phyloP scores from a whole-genome alignment of 495 filamentous ascomycete species.

The Polyplosphaeria fusca region DNA sequence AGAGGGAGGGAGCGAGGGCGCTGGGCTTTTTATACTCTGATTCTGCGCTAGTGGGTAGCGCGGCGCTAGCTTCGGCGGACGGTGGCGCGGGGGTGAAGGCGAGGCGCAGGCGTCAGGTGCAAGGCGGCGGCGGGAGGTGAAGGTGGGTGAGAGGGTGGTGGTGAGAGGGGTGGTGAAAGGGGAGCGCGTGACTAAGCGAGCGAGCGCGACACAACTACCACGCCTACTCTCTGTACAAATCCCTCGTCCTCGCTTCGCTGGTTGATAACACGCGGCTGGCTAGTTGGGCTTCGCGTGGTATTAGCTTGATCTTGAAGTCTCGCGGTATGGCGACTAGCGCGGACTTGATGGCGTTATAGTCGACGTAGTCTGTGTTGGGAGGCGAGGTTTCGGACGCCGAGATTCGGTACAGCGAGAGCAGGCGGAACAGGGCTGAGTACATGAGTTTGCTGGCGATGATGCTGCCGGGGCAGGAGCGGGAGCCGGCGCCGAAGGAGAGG shows the following conservation, averaged over 20 bases:
- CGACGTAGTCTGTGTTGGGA: slow-evolving; percentile 57
- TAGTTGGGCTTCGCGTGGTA: slow-evolving; percentile 44
- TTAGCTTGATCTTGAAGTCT: slow-evolving; percentile 52
- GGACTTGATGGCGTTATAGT: slow-evolving; percentile 56
- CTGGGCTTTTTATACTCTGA: too few species aligned
- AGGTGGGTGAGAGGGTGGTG: too few species aligned
- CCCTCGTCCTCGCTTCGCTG: slow-evolving; percentile 28
- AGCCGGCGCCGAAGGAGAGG: slow-evolving; percentile 54
- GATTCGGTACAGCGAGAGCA: slow-evolving; percentile 51
- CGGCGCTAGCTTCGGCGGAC: too few species aligned
- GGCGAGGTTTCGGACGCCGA: slow-evolving; percentile 49
- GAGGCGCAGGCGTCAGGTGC: too few species aligned
- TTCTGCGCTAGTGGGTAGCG: too few species aligned
- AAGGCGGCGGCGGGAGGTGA: too few species aligned
- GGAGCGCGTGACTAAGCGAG: too few species aligned
- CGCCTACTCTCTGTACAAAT: slow-evolving; percentile 23
- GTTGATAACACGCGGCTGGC: slow-evolving; percentile 12
- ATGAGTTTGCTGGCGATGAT: slow-evolving; percentile 52
- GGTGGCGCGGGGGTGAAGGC: too few species aligned
- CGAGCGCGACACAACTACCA: too few species aligned
- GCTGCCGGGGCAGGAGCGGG: slow-evolving; percentile 53
- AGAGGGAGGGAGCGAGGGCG: too few species aligned
- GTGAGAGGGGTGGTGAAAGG: too few species aligned
- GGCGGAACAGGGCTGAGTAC: slow-evolving; percentile 49
- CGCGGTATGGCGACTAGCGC: slow-evolving; percentile 55